Conservation (phyloP, 305 asterid species). For the Striga hermonthica region DNA sequence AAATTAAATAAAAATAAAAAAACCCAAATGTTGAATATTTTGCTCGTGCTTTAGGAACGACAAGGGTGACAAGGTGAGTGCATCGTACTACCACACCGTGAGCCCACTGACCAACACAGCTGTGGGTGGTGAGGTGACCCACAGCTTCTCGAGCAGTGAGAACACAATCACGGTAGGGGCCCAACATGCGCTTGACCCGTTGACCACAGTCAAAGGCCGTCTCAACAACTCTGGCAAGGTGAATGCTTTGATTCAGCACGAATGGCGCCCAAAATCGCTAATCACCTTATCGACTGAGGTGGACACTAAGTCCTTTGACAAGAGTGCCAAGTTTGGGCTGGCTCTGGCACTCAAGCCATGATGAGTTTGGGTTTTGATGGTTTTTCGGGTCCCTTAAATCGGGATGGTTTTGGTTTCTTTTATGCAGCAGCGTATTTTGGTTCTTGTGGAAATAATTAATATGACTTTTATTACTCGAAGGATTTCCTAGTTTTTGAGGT, state of each 20-base stretch:
- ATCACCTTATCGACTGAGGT: constrained; percentile 54
- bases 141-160: constrained; percentile 48
- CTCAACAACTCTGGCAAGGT: constrained; percentile 52
- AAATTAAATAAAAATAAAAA: too few relatives aligned
- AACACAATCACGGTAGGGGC: constrained; percentile 53
- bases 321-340: constrained; percentile 58
- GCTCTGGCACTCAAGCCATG: constrained; percentile 63
- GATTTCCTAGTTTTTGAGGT: too few relatives aligned
- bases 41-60: constrained; percentile 42
- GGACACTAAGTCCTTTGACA: constrained; percentile 53
- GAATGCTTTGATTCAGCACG: constrained; percentile 55
- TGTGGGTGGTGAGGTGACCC: constrained; percentile 56
- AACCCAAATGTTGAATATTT: too few relatives aligned
- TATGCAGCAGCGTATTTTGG: too few relatives aligned
- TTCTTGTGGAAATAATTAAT: too few relatives aligned
- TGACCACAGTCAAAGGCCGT: constrained; percentile 57
- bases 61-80: constrained; percentile 50
- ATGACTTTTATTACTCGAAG: too few relatives aligned
- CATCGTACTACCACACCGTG: constrained; percentile 54
- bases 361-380: constrained; percentile 14
- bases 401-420: constrained; percentile 16
- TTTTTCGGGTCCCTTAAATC: not conserved
- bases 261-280: constrained; percentile 68
- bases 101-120: constrained; percentile 48
- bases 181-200: constrained; percentile 52